Base-by-base conservation (phyloP, 192 early-diverging fungal genomes). In the Linnemannia hyalina region DNA sequence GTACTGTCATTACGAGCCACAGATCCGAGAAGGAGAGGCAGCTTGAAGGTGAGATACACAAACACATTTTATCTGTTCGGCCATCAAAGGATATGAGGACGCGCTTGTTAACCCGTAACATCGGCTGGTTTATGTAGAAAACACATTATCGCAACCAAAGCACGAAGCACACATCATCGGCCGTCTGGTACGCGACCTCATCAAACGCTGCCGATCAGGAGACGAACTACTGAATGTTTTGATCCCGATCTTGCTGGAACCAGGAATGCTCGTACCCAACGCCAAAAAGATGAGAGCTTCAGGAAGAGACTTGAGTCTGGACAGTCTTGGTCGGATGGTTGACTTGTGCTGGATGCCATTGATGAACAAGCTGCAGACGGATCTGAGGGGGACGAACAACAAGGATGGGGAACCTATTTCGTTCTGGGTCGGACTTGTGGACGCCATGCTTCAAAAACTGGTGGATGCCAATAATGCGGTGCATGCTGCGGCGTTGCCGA, bases 301-400 rank as follows among this genome's bases (percentile, higher is more conserved):
- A 0, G 60, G 46, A 32, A 46, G 83, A 32, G 83, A 86, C 44
- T 46, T 86, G 68, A 86, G 49, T 42, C 75, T 86, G 38, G 71
- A 77, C 40, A 86, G 57, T 54, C 55, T 74, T 23, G 79, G 71
- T 0, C 18, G 83, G 23, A 74, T 86, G 74, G 83, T 86, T 16
- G 79, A 81, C 11, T 36, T 69, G n/a, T 80, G 78, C 42, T 86
- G 83, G 83, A 80, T 86, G 83, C 83, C 83, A 18, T n/a, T 86
- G 46, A 73, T 86, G 83, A 77, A 52, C 15, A 76, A 70, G 18
- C 26, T 86, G 60, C 60, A 73, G 40, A 22, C 29, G 11, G 78
- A 80, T 23, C 40, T 86, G 9, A 41, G 32, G 35, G 57, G 41
- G 32, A 77, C 49, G 11, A 72, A 46, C 13, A 77, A 32, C 22